Base-by-base conservation (phyloP, 768 basidiomycete species). In the Gelatoporia subvermispora region DNA sequence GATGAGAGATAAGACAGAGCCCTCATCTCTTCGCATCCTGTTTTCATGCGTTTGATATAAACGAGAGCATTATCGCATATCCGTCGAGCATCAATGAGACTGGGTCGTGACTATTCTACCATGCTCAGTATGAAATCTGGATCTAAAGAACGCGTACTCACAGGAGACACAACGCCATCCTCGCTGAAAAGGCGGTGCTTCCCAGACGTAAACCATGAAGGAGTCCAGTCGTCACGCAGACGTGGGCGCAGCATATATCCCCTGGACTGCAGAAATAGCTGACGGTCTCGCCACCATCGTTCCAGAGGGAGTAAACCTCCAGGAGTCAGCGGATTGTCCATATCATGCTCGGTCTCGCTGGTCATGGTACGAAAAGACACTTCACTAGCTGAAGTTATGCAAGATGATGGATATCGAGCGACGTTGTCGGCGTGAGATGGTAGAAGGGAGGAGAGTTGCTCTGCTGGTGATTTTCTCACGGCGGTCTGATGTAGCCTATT, bases 141-240 rank as follows among this genome's bases (percentile, higher is more conserved):
- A 11, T 41, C 13, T 20, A 31, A 24, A 44, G 16, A 35, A 10
- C 18, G 16, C 5, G 17, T 8, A 23, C 54, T 2, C 50, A 55
- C 54, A 2, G 18, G n/a, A 1, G 34, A 24, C 11, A 45, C n/a
- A 4, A 57, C 41, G 1, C 42, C 49, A 31, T 58, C 56, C 18
- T 58, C 56, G 41, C 56, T 55, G 35, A 48, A 52, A 2, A 9
- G 13, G 1, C 51, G 52, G 17, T 47, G 20, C 3, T 42, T 25
- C 8, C 45, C 49, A 5, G 54, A 58, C 0, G 49, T 53, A 10
- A 44, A 10, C 59, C 59, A 60, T 2, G 56, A 58, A 2, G 59
- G 59, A 2, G 8, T 24, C 59, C 59, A 60, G 20, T 44, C 24
- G 4, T 52, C 49, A 10, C 35, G 34, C 24, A 58, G 56, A 1